A percentile compares a stretch with the other conserved stretches of the same genome.
Conservation (phyloP, 805 yeast species). For the Nakazawaea ishiwadae region DNA sequence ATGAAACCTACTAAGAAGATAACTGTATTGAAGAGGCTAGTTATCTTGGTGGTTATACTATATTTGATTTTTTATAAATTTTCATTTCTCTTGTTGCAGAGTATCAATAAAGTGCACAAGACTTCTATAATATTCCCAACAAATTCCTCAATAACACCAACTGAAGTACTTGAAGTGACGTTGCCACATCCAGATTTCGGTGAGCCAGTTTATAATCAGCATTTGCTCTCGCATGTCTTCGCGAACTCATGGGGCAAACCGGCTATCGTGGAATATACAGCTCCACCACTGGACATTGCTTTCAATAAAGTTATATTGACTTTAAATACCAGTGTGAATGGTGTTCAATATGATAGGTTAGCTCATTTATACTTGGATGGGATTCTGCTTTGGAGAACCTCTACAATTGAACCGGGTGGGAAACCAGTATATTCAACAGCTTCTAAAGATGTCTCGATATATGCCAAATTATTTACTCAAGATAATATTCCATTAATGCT, state of each 20-base stretch:
- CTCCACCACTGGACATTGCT: conserved; percentile 37
- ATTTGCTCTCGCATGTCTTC: conserved; percentile 42
- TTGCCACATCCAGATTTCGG: conserved; percentile 26
- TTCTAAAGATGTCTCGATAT: conserved; percentile 62
- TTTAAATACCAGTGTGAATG: conserved; percentile 47
- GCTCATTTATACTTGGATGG: conserved; percentile 61
- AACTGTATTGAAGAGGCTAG: background rate
- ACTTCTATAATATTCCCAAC: too few species aligned
- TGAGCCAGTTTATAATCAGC: conserved; percentile 33
- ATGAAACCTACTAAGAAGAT: background rate
- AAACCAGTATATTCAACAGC: conserved; percentile 39
- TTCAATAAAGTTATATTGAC: conserved; percentile 52
- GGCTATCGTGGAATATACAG: conserved; percentile 31
- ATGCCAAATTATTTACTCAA: conserved; percentile 41
- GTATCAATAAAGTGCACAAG: too few species aligned
- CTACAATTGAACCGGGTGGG: conserved; percentile 76
- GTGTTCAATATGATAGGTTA: conserved; percentile 62
- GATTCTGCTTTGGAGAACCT: conserved; percentile 75
- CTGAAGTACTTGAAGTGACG: conserved; percentile 28
- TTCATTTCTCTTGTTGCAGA: too few species aligned
- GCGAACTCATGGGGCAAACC: conserved; percentile 62
- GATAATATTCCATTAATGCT: conserved; percentile 39
- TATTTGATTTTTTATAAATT: background rate
- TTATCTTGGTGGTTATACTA: background rate
- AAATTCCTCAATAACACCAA: background rate